Percentiles rank a stretch among this genome's conserved stretches.
phyloP scores from a whole-genome alignment of 352 stramenopile species.

The Blastocystis sp. region DNA sequence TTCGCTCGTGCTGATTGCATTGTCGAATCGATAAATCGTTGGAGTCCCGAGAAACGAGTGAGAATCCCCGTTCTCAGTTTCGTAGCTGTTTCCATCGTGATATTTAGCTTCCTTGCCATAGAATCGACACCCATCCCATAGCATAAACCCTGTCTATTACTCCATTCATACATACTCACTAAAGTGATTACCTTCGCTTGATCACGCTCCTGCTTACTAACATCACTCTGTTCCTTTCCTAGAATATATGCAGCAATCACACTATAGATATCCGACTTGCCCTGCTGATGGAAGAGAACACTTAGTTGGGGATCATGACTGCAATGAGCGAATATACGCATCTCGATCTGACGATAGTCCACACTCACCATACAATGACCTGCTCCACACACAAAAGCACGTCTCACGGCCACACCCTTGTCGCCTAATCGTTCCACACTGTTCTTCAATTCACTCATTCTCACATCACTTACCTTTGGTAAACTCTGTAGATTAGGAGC shows the following conservation, averaged over 20 bases:
- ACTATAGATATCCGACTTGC: slow-evolving; percentile 50
- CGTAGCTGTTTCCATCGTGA: neutral
- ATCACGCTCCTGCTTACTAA: slow-evolving; percentile 26
- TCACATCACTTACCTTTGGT: slow-evolving; percentile 13
- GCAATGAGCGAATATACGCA: slow-evolving; percentile 59
- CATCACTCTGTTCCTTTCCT: neutral
- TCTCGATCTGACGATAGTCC: slow-evolving; percentile 69
- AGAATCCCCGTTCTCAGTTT: slow-evolving; percentile 1
- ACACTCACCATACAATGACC: slow-evolving; percentile 14
- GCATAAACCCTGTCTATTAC: slow-evolving; percentile 22
- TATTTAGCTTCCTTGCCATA: slow-evolving; percentile 41
- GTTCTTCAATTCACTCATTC: neutral
- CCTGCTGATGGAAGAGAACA: neutral
- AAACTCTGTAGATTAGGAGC: slow-evolving; percentile 67
- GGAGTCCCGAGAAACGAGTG: slow-evolving; percentile 4
- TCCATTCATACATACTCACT: neutral
- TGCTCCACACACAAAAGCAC: neutral
- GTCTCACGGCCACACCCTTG: neutral
- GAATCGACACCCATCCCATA: slow-evolving; percentile 64
- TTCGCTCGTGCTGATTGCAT: neutral
- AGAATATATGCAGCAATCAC: slow-evolving; percentile 15
- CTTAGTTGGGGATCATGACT: slow-evolving; percentile 1
- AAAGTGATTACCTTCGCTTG: slow-evolving; percentile 68
- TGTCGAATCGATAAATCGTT: slow-evolving; percentile 39
- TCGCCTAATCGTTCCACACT: slow-evolving; percentile 22